Evolutionary conservation across 2,329 filamentous ascomycete species (phyloP).

Genomic region (Penicillium sp.): DNA sequence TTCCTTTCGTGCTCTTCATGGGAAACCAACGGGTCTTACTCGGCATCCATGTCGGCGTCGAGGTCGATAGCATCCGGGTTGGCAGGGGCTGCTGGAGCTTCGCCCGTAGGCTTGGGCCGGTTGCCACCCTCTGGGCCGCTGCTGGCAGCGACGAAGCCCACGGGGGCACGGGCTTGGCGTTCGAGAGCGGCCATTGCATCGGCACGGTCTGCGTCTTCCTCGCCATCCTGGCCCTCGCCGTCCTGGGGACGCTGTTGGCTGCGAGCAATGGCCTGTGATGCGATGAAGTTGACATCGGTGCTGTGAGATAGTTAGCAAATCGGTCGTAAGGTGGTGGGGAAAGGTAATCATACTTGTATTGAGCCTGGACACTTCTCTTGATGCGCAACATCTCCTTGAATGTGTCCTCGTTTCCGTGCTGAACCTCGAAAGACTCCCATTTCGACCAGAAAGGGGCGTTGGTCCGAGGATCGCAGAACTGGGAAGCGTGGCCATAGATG

Average conservation of each 20-base stretch:
- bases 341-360: constrained; percentile 70
- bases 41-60: constrained; percentile 56
- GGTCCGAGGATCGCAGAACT: constrained; percentile 94
- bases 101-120: constrained; percentile 39
- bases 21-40: constrained; percentile 15
- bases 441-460: constrained; percentile 90
- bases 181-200: constrained; percentile 91
- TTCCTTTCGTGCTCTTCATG: background rate
- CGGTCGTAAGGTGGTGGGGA: background rate
- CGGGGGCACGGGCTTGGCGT: constrained; percentile 79
- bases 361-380: constrained; percentile 93
- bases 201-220: constrained; percentile 50
- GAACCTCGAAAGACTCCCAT: constrained; percentile 96
- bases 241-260: constrained; percentile 59
- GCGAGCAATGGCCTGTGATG: constrained; percentile 86
- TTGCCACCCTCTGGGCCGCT: constrained; percentile 67
- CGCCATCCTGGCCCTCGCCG: constrained; percentile 33
- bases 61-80: constrained; percentile 89
- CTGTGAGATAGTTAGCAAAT: constrained; percentile 44
- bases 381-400: constrained; percentile 99
- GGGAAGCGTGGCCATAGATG: constrained; percentile 93
- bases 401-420: constrained; percentile 97
- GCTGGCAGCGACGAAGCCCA: constrained; percentile 87
- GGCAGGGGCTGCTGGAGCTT: constrained; percentile 41
- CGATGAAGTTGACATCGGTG: constrained; percentile 98